phyloP scores from a whole-genome alignment of 768 basidiomycete genomes.

The Pholiota conissans region DNA sequence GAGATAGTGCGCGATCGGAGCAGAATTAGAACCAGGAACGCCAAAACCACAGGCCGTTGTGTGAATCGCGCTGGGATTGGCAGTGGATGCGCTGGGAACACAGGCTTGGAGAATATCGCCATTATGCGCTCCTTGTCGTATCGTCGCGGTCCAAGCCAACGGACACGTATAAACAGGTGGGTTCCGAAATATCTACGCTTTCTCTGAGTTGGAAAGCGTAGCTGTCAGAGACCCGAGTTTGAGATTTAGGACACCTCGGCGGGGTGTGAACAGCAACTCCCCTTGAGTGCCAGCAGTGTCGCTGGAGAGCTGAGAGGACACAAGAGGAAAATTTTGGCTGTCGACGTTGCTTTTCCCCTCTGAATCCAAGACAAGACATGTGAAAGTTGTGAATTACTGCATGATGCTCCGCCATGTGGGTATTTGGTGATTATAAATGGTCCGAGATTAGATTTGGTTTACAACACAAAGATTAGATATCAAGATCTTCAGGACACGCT shows the following conservation, averaged over 20 bases:
- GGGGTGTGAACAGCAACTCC: too few relatives aligned
- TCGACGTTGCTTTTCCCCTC: not conserved
- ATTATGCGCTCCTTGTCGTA: conserved; percentile 1
- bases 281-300: not conserved
- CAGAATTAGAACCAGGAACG: conserved; percentile 48
- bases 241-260: not conserved
- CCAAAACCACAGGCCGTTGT: conserved; percentile 34
- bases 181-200: not conserved
- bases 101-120: conserved; percentile 16
- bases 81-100: conserved; percentile 14
- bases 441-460: not conserved
- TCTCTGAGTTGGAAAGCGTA: too few relatives aligned
- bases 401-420: not conserved
- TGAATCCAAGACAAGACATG: conserved; percentile 7
- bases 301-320: not conserved
- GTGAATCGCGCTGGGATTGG: conserved; percentile 16
- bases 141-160: not conserved
- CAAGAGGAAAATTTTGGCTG: not conserved
- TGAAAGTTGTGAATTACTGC: conserved; percentile 3
- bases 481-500: too few relatives aligned
- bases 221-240: too few relatives aligned
- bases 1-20: conserved; percentile 46
- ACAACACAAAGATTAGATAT: not conserved
- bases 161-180: not conserved
- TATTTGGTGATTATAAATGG: not conserved